Percentiles rank a stretch among this genome's conserved stretches.
phyloP scores from a whole-genome alignment of 2,329 filamentous ascomycete genomes.

The Aspergillus puulaauensis region DNA sequence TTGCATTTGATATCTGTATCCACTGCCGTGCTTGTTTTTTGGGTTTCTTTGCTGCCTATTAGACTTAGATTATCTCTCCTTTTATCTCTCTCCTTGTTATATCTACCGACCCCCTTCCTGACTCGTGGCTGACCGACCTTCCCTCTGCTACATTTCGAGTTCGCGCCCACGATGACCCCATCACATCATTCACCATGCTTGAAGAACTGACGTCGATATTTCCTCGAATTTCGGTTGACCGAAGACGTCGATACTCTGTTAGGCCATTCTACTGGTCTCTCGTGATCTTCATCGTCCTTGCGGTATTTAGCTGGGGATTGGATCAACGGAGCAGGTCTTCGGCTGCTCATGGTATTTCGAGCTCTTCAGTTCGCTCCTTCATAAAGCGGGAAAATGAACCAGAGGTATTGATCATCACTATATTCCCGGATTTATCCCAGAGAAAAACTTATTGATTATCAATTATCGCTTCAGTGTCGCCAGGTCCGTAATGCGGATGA shows the following conservation, averaged over 20 bases:
- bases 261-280: conserved; percentile 49
- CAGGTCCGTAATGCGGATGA: conserved; percentile 74
- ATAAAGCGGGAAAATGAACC: conserved; percentile 22
- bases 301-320: conserved; percentile 29
- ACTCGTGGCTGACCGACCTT: neutral
- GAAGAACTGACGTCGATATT: conserved; percentile 21
- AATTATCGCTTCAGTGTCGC: conserved; percentile 59
- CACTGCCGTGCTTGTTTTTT: neutral
- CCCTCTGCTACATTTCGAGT: neutral
- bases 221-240: conserved; percentile 20
- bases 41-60: conserved; percentile 8
- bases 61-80: neutral
- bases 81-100: conserved; percentile 1
- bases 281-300: conserved; percentile 36
- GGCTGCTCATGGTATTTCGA: neutral
- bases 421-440: neutral
- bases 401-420: conserved; percentile 25
- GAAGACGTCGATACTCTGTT: conserved; percentile 39
- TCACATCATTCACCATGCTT: conserved; percentile 24
- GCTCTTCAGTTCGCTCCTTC: conserved; percentile 6
- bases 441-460: neutral
- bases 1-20: neutral
- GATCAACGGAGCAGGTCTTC: conserved; percentile 10
- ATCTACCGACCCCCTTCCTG: neutral
- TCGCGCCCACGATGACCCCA: conserved; percentile 27